Evolutionary conservation across 805 yeast genomes (phyloP).

Genomic region (Danielia reshetovae): DNA sequence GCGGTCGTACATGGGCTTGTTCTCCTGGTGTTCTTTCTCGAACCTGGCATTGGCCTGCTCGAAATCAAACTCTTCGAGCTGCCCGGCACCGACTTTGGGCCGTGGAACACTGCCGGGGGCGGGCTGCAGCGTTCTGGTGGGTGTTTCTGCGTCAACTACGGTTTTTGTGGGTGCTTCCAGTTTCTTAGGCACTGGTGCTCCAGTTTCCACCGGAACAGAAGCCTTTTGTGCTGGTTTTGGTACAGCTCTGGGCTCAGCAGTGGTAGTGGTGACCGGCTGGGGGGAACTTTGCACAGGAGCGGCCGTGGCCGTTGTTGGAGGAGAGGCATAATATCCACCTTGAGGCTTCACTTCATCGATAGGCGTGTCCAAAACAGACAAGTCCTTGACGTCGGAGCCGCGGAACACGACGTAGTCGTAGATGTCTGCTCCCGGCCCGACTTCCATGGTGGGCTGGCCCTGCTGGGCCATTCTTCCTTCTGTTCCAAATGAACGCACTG

Average conservation of each 20-base stretch:
- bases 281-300: slow-evolving; percentile 2
- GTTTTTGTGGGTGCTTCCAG: neutral
- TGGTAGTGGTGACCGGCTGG: slow-evolving; percentile 6
- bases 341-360: slow-evolving; percentile 54
- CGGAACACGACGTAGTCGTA: slow-evolving; percentile 79
- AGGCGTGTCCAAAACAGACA: slow-evolving; percentile 74
- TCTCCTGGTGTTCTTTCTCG: slow-evolving; percentile 42
- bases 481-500: slow-evolving; percentile 84
- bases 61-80: slow-evolving; percentile 54
- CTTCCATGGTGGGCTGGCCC: slow-evolving; percentile 64
- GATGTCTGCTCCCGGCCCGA: slow-evolving; percentile 63
- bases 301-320: slow-evolving; percentile 14
- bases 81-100: neutral
- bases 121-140: slow-evolving; percentile 5
- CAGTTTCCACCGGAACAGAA: slow-evolving; percentile 4
- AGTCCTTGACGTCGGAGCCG: slow-evolving; percentile 89
- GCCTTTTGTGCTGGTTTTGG: slow-evolving; percentile 6
- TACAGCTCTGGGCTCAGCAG: slow-evolving; percentile 9
- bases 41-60: slow-evolving; percentile 71
- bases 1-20: slow-evolving; percentile 55
- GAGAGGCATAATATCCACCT: slow-evolving; percentile 7
- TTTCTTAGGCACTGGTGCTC: neutral
- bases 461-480: slow-evolving; percentile 70
- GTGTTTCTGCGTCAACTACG: slow-evolving; percentile 2
- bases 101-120: slow-evolving; percentile 13